A percentile compares a stretch with the other conserved stretches of the same genome.
phyloP scores from a whole-genome alignment of 345 rosid species.

The Murraya paniculata region DNA sequence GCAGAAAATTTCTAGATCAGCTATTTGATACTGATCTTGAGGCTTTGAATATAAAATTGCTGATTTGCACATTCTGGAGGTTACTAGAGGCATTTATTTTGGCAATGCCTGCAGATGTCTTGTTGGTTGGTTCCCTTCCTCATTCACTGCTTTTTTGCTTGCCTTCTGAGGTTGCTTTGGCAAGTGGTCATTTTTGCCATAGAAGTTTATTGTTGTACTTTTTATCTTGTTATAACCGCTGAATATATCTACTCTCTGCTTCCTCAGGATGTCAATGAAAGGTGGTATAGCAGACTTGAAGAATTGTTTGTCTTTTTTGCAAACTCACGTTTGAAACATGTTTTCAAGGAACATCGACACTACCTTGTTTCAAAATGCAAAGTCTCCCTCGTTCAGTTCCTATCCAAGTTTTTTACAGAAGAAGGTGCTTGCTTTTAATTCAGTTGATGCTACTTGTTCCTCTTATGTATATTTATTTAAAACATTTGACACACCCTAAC shows the following conservation, averaged over 20 bases:
- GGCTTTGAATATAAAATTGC: conserved; percentile 45
- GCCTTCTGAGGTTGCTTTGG: conserved; percentile 7
- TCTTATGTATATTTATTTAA: neutral
- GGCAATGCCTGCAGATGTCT: conserved; percentile 29
- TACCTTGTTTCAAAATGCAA: conserved; percentile 58
- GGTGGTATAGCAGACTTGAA: conserved; percentile 36
- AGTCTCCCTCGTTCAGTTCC: conserved; percentile 59
- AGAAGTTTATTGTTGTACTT: neutral
- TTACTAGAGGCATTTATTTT: conserved; percentile 48
- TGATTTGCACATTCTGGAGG: conserved; percentile 69
- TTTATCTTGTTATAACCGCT: neutral
- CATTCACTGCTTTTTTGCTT: conserved; percentile 18
- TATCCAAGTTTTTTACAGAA: conserved; percentile 52
- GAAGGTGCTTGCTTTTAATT: conserved; percentile 50
- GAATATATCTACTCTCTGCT: neutral
- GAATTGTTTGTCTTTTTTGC: conserved; percentile 69
- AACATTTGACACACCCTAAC: neutral
- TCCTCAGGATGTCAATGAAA: conserved; percentile 51
- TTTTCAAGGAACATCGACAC: conserved; percentile 64
- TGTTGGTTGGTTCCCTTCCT: conserved; percentile 45
- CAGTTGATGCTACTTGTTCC: neutral
- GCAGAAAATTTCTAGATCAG: conserved; percentile 56
- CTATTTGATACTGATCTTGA: conserved; percentile 43
- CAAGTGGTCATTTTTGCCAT: neutral
- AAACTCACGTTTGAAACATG: conserved; percentile 44